These are phyloP conservation scores for Cladosporium sphaerospermum DNA, from an alignment of 2,329 filamentous ascomycete species.

Conservation along the genomic window DNA sequence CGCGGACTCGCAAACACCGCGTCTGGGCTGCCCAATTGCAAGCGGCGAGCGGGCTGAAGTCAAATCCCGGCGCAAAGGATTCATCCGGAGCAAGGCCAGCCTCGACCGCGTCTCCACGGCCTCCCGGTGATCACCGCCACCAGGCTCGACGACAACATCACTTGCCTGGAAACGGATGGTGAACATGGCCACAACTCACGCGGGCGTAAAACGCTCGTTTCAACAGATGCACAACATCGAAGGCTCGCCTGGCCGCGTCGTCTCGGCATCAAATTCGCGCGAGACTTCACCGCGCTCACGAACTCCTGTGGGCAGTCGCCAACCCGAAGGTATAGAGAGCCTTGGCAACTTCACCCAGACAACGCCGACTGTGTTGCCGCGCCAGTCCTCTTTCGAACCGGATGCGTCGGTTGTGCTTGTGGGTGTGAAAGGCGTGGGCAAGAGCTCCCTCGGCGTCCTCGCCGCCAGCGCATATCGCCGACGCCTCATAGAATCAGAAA, in stretches of 20 bases:
- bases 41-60: background rate
- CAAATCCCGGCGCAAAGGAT: slow-evolving; percentile 10
- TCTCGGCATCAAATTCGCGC: slow-evolving; percentile 8
- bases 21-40: too few species aligned
- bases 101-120: background rate
- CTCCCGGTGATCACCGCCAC: background rate
- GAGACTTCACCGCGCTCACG: slow-evolving; percentile 13
- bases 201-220: slow-evolving; percentile 26
- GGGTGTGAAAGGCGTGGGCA: slow-evolving; percentile 67
- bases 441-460: slow-evolving; percentile 70
- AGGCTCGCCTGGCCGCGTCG: slow-evolving; percentile 3
- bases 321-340: slow-evolving; percentile 6
- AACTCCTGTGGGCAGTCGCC: slow-evolving; percentile 6
- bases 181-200: slow-evolving; percentile 23
- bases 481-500: slow-evolving; percentile 63
- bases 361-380: slow-evolving; percentile 6
- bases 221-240: slow-evolving; percentile 22
- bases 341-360: slow-evolving; percentile 8
- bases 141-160: background rate
- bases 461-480: slow-evolving; percentile 64
- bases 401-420: slow-evolving; percentile 68
- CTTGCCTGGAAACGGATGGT: background rate
- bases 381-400: slow-evolving; percentile 40
- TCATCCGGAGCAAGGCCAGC: slow-evolving; percentile 5
- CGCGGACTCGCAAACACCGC: too few species aligned